Conservation (phyloP, 164 flowering plant genomes). For the Santalum album region DNA sequence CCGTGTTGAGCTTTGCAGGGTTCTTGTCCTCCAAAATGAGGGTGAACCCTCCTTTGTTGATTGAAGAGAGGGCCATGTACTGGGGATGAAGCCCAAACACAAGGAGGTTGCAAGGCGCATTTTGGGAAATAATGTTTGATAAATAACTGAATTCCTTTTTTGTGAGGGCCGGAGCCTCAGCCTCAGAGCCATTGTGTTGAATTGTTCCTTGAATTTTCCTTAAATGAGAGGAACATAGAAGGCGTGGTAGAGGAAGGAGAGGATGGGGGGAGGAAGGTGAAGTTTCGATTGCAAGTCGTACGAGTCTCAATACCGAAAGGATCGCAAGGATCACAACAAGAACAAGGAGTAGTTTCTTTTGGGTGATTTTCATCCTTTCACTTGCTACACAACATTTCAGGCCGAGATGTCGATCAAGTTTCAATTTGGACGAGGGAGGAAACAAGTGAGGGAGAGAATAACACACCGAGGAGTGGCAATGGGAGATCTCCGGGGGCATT, state of each 20-base stretch:
- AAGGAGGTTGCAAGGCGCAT: conserved; percentile 74
- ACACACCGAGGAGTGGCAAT: conserved; percentile 11
- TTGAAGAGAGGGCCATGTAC: conserved; percentile 31
- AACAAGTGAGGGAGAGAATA: conserved; percentile 9
- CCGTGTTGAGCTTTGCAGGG: conserved; percentile 23
- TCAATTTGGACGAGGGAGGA: conserved; percentile 14
- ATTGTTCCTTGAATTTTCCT: conserved; percentile 3
- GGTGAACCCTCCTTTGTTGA: conserved; percentile 66
- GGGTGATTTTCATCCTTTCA: conserved; percentile 28
- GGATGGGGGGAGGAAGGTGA: conserved; percentile 31
- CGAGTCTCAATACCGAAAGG: conserved; percentile 49
- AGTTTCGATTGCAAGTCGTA: conserved; percentile 31
- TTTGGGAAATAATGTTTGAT: conserved; percentile 31
- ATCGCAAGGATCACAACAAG: conserved; percentile 45
- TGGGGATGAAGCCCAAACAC: conserved; percentile 57
- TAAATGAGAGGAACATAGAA: conserved; percentile 14
- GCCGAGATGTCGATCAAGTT: conserved; percentile 3
- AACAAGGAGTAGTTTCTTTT: conserved; percentile 37
- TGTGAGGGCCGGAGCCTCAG: conserved; percentile 20
- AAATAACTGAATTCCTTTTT: conserved; percentile 48
- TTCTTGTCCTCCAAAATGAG: conserved; percentile 58
- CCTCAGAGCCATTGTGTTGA: conserved; percentile 6
- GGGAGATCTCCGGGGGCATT: conserved; percentile 22
- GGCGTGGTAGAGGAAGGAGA: conserved; percentile 8
- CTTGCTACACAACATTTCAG: conserved; percentile 9